These are phyloP conservation scores for Xylaria scruposa DNA, from an alignment of 495 filamentous ascomycete genomes.

Conservation along the genomic window DNA sequence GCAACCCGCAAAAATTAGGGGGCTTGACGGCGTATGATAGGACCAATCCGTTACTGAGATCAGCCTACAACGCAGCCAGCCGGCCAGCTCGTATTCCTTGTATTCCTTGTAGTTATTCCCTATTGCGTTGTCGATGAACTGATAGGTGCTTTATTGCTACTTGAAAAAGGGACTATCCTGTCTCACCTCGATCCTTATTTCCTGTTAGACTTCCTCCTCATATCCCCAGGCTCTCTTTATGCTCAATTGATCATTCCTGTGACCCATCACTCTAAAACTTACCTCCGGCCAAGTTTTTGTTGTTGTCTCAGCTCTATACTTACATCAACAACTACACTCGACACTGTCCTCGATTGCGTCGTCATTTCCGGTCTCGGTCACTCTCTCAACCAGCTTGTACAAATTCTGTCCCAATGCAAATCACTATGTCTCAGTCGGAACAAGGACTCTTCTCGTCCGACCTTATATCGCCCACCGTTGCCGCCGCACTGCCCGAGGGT, in stretches of 20 bases:
- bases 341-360: background rate
- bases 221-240: background rate
- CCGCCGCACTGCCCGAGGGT: conserved; percentile 72
- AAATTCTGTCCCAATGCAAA: conserved; percentile 1
- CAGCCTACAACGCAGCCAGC: conserved; percentile 5
- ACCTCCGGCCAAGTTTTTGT: background rate
- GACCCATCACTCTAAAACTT: background rate
- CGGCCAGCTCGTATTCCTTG: conserved; percentile 11
- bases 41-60: background rate
- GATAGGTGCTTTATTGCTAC: background rate
- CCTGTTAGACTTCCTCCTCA: background rate
- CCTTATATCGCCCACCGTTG: conserved; percentile 79
- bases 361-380: conserved; percentile 9
- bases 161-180: background rate
- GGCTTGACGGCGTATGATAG: background rate
- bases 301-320: background rate
- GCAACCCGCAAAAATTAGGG: conserved; percentile 1
- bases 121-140: background rate
- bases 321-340: background rate
- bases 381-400: background rate
- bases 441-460: conserved; percentile 74
- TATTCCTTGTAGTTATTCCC: background rate
- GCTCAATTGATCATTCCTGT: background rate
- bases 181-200: background rate
- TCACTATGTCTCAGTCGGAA: conserved; percentile 37